These are phyloP conservation scores for Lathyrus aphaca DNA, from an alignment of 306 rosid species.

Conservation along the genomic window DNA sequence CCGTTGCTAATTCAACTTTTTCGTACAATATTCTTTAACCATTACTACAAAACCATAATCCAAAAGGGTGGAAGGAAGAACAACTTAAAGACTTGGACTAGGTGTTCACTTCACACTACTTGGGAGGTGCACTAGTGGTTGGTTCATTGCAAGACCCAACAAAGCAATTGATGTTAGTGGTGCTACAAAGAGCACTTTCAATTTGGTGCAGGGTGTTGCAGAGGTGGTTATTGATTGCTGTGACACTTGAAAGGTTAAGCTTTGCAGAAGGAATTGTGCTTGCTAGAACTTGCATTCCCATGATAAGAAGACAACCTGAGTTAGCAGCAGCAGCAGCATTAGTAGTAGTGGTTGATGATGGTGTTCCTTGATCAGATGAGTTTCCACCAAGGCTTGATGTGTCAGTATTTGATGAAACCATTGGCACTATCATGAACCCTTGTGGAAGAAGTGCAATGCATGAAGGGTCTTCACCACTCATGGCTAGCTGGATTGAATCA, in stretches of 20 bases:
- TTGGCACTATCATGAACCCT: conserved; percentile 78
- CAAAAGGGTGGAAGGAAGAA: conserved; percentile 18
- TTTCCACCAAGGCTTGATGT: neutral
- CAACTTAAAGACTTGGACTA: neutral
- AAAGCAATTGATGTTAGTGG: conserved; percentile 9
- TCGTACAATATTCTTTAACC: neutral
- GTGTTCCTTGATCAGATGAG: conserved; percentile 27
- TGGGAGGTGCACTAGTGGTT: conserved; percentile 29
- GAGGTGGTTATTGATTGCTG: conserved; percentile 81
- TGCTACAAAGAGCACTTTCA: conserved; percentile 54
- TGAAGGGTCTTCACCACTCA: conserved; percentile 88
- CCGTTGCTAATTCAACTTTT: conserved; percentile 15
- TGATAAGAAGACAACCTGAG: conserved; percentile 75
- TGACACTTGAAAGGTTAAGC: conserved; percentile 76
- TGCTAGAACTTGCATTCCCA: conserved; percentile 80
- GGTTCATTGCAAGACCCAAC: conserved; percentile 48
- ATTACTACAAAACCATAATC: neutral
- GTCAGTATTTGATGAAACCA: conserved; percentile 32
- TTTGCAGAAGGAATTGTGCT: conserved; percentile 82
- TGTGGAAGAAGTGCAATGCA: conserved; percentile 87
- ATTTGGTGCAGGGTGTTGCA: conserved; percentile 84
- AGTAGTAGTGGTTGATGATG: neutral
- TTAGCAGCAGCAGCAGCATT: neutral
- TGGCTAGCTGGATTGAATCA: conserved; percentile 84
- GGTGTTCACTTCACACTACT: conserved; percentile 44